Evolutionary conservation across 257 asterid species (phyloP).

Genomic region (Salvia miltiorrhiza): DNA sequence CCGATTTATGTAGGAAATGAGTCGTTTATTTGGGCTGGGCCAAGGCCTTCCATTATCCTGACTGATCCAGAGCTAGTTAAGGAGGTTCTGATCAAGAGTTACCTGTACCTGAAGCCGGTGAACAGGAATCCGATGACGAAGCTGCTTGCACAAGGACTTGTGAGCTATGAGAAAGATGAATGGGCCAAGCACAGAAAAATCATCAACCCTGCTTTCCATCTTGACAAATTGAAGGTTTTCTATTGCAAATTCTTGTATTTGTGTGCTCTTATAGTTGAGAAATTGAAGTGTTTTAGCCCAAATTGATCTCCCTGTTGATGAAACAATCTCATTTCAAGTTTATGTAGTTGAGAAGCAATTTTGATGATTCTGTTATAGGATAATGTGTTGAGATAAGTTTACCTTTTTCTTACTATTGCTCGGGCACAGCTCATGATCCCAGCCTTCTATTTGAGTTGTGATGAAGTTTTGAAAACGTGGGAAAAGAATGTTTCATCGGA

Average conservation of each 20-base stretch:
- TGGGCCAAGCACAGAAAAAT: slow-evolving; percentile 48
- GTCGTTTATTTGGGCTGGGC: slow-evolving; percentile 43
- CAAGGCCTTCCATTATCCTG: slow-evolving; percentile 30
- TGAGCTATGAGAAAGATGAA: slow-evolving; percentile 37
- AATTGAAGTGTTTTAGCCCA: background rate
- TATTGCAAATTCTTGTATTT: background rate
- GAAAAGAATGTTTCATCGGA: slow-evolving; percentile 24
- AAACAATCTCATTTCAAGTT: background rate
- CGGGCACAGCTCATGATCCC: slow-evolving; percentile 41
- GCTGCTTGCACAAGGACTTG: slow-evolving; percentile 35
- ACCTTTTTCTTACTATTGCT: background rate
- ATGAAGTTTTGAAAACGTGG: slow-evolving; percentile 41
- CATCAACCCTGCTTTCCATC: slow-evolving; percentile 54
- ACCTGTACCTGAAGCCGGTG: slow-evolving; percentile 31
- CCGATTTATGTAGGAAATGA: slow-evolving; percentile 32
- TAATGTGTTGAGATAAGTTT: background rate
- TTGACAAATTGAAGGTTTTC: slow-evolving; percentile 42
- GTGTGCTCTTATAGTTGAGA: background rate
- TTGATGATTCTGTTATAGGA: background rate
- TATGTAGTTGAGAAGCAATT: background rate
- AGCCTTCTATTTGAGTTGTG: slow-evolving; percentile 37
- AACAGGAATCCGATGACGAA: slow-evolving; percentile 28
- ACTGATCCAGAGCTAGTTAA: slow-evolving; percentile 36
- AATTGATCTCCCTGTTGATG: too few relatives aligned
- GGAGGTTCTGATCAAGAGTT: slow-evolving; percentile 40